A percentile compares a stretch with the other conserved stretches of the same genome.
phyloP scores from a whole-genome alignment of 345 rosid genomes.

The Linum lewisii region DNA sequence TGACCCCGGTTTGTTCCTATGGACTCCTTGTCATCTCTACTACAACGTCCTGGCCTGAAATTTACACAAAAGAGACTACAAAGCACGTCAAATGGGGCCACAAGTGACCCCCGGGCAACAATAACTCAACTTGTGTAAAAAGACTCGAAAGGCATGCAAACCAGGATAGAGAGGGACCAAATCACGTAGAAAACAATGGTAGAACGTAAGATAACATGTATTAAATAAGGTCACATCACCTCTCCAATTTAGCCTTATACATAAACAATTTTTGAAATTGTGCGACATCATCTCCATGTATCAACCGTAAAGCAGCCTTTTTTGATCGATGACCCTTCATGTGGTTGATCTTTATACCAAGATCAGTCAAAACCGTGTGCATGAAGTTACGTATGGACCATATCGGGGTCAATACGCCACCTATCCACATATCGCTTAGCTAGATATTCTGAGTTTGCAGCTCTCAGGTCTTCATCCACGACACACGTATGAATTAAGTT shows the following conservation, averaged over 20 bases:
- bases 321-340: background rate
- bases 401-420: background rate
- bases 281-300: background rate
- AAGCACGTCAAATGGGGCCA: too few relatives aligned
- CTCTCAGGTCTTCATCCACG: background rate
- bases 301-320: background rate
- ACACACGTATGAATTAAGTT: background rate
- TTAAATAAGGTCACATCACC: too few relatives aligned
- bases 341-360: background rate
- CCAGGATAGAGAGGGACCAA: too few relatives aligned
- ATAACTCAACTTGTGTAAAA: too few relatives aligned
- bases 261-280: background rate
- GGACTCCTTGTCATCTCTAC: too few relatives aligned
- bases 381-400: background rate
- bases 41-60: too few relatives aligned
- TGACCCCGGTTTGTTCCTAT: too few relatives aligned
- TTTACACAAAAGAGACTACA: too few relatives aligned
- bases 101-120: too few relatives aligned
- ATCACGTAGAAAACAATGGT: too few relatives aligned
- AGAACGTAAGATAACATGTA: too few relatives aligned
- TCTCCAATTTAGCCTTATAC: background rate
- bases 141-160: too few relatives aligned
- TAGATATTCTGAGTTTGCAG: background rate
- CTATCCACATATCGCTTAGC: background rate
- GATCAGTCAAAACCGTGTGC: background rate